Evolutionary conservation across 192 early-diverging fungal genomes (phyloP).

Genomic region (Lobosporangium transversale): DNA sequence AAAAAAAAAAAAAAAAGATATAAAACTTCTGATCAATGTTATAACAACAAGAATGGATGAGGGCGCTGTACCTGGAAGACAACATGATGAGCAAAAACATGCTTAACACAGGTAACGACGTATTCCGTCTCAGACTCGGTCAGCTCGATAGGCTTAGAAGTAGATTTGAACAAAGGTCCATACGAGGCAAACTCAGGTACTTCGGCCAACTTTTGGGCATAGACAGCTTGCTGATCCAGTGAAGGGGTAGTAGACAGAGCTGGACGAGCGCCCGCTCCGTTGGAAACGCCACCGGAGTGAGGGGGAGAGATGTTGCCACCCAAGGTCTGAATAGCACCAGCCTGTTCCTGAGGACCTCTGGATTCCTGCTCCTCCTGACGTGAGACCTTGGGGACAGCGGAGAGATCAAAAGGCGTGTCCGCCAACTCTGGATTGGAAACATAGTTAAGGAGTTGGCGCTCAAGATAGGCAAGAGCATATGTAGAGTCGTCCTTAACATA

Average conservation of each 20-base stretch:
- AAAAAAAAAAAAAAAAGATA: no score
- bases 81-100: constrained; percentile 89
- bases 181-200: constrained; percentile 87
- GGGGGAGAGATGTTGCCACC: constrained; percentile 39
- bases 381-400: constrained; percentile 81
- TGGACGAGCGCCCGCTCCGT: constrained; percentile 48
- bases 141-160: constrained; percentile 74
- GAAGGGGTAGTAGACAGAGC: constrained; percentile 48
- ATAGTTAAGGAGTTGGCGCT: constrained; percentile 89
- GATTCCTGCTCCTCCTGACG: constrained; percentile 87
- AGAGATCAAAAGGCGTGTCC: constrained; percentile 80
- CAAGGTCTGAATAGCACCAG: constrained; percentile 38
- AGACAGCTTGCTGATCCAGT: constrained; percentile 75
- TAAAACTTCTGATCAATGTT: no score
- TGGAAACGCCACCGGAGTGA: constrained; percentile 35
- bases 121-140: constrained; percentile 98
- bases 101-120: constrained; percentile 90
- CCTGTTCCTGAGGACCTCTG: constrained; percentile 61
- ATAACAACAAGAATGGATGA: no score
- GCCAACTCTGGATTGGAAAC: constrained; percentile 71
- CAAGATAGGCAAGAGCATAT: constrained; percentile 85
- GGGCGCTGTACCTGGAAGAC: constrained; percentile 97
- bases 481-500: constrained; percentile 90
- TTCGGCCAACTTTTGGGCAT: constrained; percentile 79
- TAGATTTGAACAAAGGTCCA: constrained; percentile 90